These are phyloP conservation scores for Puccinia horiana DNA, from an alignment of 1,284 basidiomycete genomes.

Conservation along the genomic window DNA sequence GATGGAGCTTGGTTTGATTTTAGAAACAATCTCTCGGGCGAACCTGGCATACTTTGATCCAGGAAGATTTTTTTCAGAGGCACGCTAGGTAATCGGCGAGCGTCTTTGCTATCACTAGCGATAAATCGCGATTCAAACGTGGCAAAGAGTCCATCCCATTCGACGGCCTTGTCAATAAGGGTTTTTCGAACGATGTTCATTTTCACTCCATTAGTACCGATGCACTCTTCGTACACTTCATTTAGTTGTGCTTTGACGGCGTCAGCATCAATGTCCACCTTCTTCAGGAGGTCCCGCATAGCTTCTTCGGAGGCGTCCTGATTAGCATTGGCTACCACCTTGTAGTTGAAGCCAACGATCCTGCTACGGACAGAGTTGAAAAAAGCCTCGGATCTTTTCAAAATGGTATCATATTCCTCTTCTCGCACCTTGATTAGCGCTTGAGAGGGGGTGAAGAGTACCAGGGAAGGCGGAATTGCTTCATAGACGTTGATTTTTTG, in stretches of 20 bases:
- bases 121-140: slow-evolving; percentile 54
- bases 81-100: slow-evolving; percentile 57
- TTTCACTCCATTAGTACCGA: slow-evolving; percentile 79
- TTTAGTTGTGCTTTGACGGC: slow-evolving; percentile 39
- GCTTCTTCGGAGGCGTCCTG: slow-evolving; percentile 62
- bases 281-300: slow-evolving; percentile 73
- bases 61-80: slow-evolving; percentile 63
- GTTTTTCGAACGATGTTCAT: slow-evolving; percentile 83
- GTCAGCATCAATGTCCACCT: slow-evolving; percentile 52
- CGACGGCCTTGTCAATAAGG: slow-evolving; percentile 91
- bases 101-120: slow-evolving; percentile 61
- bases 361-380: slow-evolving; percentile 65
- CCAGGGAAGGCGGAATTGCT: slow-evolving; percentile 83
- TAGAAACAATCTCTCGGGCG: slow-evolving; percentile 54
- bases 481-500: slow-evolving; percentile 82
- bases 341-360: slow-evolving; percentile 62
- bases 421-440: slow-evolving; percentile 86
- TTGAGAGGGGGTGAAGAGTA: slow-evolving; percentile 79
- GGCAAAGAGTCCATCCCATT: slow-evolving; percentile 84
- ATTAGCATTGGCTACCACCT: slow-evolving; percentile 41
- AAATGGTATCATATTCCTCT: slow-evolving; percentile 75
- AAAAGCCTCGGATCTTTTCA: slow-evolving; percentile 69
- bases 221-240: slow-evolving; percentile 72
- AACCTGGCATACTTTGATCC: slow-evolving; percentile 58
- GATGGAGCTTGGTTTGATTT: slow-evolving; percentile 31